Base-by-base conservation (phyloP, 257 asterid genomes). In the Orobanche coerulescens region DNA sequence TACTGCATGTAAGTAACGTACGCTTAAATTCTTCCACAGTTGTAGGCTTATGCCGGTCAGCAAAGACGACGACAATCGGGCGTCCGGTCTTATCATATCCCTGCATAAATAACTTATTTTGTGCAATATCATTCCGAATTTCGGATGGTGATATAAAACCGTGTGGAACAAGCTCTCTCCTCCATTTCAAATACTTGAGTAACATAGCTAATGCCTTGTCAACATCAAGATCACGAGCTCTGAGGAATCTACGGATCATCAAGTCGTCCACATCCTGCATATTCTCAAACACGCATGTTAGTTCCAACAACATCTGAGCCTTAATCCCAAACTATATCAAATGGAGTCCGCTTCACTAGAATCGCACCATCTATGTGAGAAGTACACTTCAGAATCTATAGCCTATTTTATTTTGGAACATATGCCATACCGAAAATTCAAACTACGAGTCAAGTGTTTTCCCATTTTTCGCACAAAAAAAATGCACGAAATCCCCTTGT, bases 191-290 rank as follows among this genome's bases (percentile, higher is more conserved):
- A 74, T 76, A 88, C 77, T 87, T 91, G 53, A 87, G 64, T 15
- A 85, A 71, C 81, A 91, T 77, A 26, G 79, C 66, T 4, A 86
- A 77, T 51, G 96, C 96, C 81, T 91, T 85, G 28, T 91, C 97
- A 22, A 87, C 78, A 70, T 91, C 95, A 0, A 83, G 84, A 82
- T 91, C 96, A 42, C 97, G 91, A 54, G 97, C 96, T 42, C 97
- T 73, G 22, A 91, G 83, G 66, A 91, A 91, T 68, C 96, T 85
- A 6, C 95, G 79, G 63, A 91, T 62, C 96, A 78, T 85, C 48
- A 75, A 64, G 57, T 91, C 96, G 71, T 91, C 94, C 54, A 70
- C 69, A 51, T 81, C 95, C 95, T 91, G 83, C 68, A 47, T 6
- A 47, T 12, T 30, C 73, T 68, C 68, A 9, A 54, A 51, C n/a